Percentiles rank a stretch among this genome's conserved stretches.
Conservation (phyloP, 2,329 filamentous ascomycete species). For the Madurella mycetomatis region DNA sequence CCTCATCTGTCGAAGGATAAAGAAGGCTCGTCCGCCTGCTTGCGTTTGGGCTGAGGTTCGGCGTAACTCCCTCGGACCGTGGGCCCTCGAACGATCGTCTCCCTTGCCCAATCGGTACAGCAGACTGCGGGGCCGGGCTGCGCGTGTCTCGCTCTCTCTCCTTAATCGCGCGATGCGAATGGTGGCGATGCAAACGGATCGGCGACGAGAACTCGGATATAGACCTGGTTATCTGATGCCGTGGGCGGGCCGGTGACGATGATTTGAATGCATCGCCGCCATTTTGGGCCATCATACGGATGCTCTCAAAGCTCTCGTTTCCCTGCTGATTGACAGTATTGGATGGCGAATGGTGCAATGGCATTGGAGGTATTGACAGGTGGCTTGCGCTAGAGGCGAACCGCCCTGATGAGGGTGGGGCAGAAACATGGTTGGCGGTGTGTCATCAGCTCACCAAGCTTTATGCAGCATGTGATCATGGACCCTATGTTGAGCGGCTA, state of each 20-base stretch:
- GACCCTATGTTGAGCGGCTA: neutral
- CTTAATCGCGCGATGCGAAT: slow-evolving; percentile 33
- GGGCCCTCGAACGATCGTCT: slow-evolving; percentile 42
- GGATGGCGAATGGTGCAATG: slow-evolving; percentile 12
- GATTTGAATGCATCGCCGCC: slow-evolving; percentile 29
- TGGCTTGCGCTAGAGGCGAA: slow-evolving; percentile 12
- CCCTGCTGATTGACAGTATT: slow-evolving; percentile 1
- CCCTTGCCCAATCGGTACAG: slow-evolving; percentile 27
- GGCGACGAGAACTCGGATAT: slow-evolving; percentile 51
- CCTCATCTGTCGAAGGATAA: slow-evolving; percentile 24
- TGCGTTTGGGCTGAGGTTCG: slow-evolving; percentile 27
- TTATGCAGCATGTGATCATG: slow-evolving; percentile 10
- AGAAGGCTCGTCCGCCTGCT: slow-evolving; percentile 26
- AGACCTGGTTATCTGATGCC: slow-evolving; percentile 53
- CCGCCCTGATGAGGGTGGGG: slow-evolving; percentile 9
- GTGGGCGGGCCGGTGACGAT: slow-evolving; percentile 36
- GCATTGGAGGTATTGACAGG: slow-evolving; percentile 7
- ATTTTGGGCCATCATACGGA: slow-evolving; percentile 32
- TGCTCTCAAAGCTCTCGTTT: neutral
- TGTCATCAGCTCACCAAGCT: no score
- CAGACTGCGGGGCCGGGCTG: slow-evolving; percentile 22
- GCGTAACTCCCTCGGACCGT: slow-evolving; percentile 42
- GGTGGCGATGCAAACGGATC: slow-evolving; percentile 36
- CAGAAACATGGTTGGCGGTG: slow-evolving; percentile 3
- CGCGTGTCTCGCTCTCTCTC: slow-evolving; percentile 34